Base-by-base conservation (phyloP, 2,329 filamentous ascomycete genomes). In the Curvularia verruculosa region DNA sequence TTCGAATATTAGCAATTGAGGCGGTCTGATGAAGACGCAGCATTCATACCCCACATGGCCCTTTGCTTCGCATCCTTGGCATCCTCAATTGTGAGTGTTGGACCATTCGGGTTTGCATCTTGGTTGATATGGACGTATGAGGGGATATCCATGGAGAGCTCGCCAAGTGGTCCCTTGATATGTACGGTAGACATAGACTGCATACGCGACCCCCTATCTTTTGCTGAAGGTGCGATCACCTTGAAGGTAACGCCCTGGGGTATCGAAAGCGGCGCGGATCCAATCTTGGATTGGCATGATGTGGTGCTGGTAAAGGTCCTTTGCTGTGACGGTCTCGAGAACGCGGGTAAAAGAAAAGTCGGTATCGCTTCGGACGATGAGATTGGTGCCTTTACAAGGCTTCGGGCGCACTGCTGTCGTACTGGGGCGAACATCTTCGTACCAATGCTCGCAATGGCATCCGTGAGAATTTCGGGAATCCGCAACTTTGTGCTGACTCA, bases 31-130 rank as follows among this genome's bases (percentile, higher is more conserved):
- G 10, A 10, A 74, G 54, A 29, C 6, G 21, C 7, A 21, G 18
- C 6, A 1, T 0, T 21, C 48, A 56, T 76, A 96, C 94, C 95
- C 95, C 95, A 98, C 93, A 98, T 98, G 77, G 90, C 90, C 74
- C 89, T 88, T 78, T 98, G 94, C 61, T 90, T 83, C 79, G 88
- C 88, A 51, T 86, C 77, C 18, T 86, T 80, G 18, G 82, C 77
- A 77, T 98, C 85, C 70, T 88, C 77, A 10, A 99, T 86, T 53
- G 82, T 86, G 64, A 99, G 79, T 29, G 82, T 82, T 10, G 88
- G 86, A 70, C 88, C 89, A 64, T 84, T 82, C 26, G 82, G 78
- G 49, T 83, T 83, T 19, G 80, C 75, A 71, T 96, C 89, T 64
- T 89, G 85, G 54, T 86, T 80, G 60, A 98, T 82, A 34, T 81